Evolutionary conservation across 129 eudicot genomes (phyloP).

Genomic region (Gnaphalium uliginosum): DNA sequence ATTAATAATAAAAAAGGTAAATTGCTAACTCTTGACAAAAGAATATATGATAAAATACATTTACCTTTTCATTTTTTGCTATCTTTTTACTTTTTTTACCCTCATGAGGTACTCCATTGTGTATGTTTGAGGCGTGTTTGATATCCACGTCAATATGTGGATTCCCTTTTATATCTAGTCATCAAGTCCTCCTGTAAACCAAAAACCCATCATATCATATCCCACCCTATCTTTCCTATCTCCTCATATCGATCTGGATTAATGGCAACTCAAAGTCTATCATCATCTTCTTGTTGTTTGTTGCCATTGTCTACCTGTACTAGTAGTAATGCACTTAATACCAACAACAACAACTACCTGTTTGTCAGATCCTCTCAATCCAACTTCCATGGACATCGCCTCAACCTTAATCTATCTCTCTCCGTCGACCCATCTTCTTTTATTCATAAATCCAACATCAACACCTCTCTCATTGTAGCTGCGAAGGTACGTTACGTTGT

Average conservation of each 20-base stretch:
- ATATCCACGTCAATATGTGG: neutral
- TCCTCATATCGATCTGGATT: neutral
- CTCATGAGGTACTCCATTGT: no score
- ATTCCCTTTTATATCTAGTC: neutral
- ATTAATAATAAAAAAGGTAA: no score
- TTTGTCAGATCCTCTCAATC: neutral
- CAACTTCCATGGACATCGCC: neutral
- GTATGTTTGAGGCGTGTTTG: neutral
- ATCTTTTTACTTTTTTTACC: no score
- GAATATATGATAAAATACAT: no score
- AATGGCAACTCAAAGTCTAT: neutral
- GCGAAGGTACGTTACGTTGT: neutral
- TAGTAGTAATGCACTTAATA: neutral
- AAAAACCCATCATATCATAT: neutral
- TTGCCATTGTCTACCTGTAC: neutral
- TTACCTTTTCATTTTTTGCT: no score
- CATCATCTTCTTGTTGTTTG: neutral
- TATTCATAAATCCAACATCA: neutral
- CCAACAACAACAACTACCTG: neutral
- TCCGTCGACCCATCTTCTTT: conserved; percentile 5
- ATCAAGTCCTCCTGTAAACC: neutral
- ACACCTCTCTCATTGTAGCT: neutral
- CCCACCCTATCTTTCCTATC: neutral
- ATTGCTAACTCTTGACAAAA: no score
- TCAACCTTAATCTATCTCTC: neutral